Evolutionary conservation across 2,329 filamentous ascomycete genomes (phyloP).

Genomic region (Ilyonectria destructans): DNA sequence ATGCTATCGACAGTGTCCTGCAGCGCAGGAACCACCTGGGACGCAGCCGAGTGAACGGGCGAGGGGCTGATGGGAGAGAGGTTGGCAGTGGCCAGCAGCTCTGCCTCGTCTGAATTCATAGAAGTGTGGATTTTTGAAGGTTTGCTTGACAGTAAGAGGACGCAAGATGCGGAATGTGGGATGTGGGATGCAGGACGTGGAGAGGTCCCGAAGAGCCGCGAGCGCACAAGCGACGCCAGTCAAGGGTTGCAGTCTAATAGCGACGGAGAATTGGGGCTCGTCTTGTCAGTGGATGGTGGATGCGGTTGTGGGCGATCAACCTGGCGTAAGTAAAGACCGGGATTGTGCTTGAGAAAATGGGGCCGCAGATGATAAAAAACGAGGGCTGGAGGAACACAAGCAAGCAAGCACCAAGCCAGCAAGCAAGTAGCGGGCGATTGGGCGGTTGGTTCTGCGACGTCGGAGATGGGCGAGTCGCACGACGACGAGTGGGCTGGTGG

Average conservation of each 20-base stretch:
- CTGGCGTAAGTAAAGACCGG: conserved; percentile 37
- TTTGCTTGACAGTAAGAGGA: conserved; percentile 35
- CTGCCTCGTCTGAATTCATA: conserved; percentile 63
- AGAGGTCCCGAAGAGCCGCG: conserved; percentile 35
- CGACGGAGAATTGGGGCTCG: conserved; percentile 39
- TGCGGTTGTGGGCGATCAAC: conserved; percentile 40
- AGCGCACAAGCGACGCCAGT: conserved; percentile 42
- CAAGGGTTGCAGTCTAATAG: conserved; percentile 39
- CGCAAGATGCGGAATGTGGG: conserved; percentile 24
- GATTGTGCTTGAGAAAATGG: conserved; percentile 33
- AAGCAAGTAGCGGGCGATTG: background rate
- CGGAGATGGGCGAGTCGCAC: conserved; percentile 46
- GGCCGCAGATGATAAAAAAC: conserved; percentile 33
- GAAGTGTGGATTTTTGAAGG: conserved; percentile 49
- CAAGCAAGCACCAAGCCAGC: conserved; percentile 17
- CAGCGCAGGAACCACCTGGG: conserved; percentile 65
- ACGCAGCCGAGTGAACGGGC: conserved; percentile 63
- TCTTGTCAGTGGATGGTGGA: conserved; percentile 42
- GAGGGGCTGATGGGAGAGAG: conserved; percentile 68
- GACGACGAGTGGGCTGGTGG: conserved; percentile 37
- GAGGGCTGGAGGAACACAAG: conserved; percentile 31
- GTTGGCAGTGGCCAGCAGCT: conserved; percentile 68
- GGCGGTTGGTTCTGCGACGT: conserved; percentile 45
- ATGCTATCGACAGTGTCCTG: conserved; percentile 69
- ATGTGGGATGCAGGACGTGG: conserved; percentile 30